Conservation (phyloP, 345 rosid genomes). For the Ailanthus altissimus region DNA sequence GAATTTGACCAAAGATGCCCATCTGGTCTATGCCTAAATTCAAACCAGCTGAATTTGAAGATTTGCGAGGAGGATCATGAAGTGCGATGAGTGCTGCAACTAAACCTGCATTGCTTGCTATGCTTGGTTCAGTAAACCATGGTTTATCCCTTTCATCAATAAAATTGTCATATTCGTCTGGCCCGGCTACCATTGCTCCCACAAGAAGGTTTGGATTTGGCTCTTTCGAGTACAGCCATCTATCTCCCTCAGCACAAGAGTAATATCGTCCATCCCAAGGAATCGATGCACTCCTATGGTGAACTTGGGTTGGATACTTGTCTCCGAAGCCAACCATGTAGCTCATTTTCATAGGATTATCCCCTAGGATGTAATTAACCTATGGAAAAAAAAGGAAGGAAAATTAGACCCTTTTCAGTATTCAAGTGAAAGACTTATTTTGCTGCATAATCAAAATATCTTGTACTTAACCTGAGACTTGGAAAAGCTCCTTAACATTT, state of each 20-base stretch:
- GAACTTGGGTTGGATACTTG: slow-evolving; percentile 48
- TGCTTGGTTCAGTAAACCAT: slow-evolving; percentile 47
- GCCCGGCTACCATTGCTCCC: slow-evolving; percentile 53
- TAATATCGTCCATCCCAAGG: slow-evolving; percentile 41
- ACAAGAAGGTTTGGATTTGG: slow-evolving; percentile 42
- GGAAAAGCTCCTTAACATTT: slow-evolving; percentile 47
- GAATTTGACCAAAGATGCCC: slow-evolving; percentile 44
- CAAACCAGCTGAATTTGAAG: slow-evolving; percentile 10
- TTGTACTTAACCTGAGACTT: slow-evolving; percentile 43
- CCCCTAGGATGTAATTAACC: slow-evolving; percentile 53
- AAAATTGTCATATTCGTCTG: slow-evolving; percentile 41
- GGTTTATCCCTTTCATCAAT: slow-evolving; percentile 43
- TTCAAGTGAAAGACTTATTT: not conserved
- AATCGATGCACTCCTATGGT: slow-evolving; percentile 59
- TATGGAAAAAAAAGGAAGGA: slow-evolving; percentile 1
- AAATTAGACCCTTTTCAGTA: not conserved
- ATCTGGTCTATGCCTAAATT: slow-evolving; percentile 45
- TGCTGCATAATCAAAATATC: not conserved
- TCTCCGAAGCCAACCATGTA: slow-evolving; percentile 62
- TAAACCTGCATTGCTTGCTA: slow-evolving; percentile 46
- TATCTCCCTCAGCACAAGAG: slow-evolving; percentile 41
- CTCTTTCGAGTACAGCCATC: slow-evolving; percentile 37
- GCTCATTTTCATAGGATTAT: slow-evolving; percentile 62
- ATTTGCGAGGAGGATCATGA: slow-evolving; percentile 42
- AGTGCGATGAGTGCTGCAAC: slow-evolving; percentile 61